Conservation (phyloP, 805 yeast species). For the Starmerella potacharoeniae region DNA sequence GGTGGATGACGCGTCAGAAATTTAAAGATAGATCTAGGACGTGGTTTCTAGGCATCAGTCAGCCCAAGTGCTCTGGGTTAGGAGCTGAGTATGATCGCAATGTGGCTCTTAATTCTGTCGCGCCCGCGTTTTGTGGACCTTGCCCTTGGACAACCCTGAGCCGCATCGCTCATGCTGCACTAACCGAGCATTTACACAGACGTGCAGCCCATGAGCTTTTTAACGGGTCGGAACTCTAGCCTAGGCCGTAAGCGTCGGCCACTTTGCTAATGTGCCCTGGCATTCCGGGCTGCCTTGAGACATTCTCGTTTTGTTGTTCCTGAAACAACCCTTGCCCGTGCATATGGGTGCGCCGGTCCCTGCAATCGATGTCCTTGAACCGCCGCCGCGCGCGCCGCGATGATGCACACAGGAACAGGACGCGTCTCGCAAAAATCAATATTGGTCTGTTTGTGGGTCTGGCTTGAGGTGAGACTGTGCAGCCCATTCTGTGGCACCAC, state of each 20-base stretch:
- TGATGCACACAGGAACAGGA: no score
- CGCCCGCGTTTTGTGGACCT: neutral
- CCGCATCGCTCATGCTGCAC: neutral
- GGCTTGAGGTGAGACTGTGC: no score
- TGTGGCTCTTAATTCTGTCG: neutral
- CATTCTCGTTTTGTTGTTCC: neutral
- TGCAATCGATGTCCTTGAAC: neutral
- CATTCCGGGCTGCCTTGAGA: neutral
- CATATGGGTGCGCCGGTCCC: neutral
- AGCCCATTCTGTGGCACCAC: no score
- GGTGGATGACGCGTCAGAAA: neutral
- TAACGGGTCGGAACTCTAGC: neutral
- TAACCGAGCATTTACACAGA: no score
- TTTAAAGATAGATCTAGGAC: conserved; percentile 1
- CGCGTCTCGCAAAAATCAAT: no score
- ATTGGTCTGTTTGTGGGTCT: no score
- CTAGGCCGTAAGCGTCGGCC: no score
- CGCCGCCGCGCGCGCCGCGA: no score
- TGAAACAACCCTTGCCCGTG: conserved; percentile 1
- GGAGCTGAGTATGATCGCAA: neutral
- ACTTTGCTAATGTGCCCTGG: neutral
- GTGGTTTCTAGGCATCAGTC: neutral
- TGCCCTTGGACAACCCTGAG: neutral
- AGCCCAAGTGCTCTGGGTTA: neutral
- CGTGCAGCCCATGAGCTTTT: no score